Evolutionary conservation across 805 yeast genomes (phyloP).

Genomic region (Middelhovenomyces tepae): DNA sequence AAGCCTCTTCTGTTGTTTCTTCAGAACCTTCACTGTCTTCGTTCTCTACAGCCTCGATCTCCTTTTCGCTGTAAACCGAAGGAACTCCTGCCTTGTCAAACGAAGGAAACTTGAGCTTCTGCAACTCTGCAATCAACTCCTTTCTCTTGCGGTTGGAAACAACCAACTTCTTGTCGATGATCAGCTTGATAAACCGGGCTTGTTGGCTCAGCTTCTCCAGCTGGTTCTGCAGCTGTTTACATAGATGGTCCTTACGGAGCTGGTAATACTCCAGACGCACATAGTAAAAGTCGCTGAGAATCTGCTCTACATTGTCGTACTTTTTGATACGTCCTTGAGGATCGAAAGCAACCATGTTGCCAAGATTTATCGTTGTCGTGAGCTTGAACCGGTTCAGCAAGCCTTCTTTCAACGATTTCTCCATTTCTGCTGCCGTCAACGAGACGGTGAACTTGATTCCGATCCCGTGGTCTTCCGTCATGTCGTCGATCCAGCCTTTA

Average conservation of each 20-base stretch:
- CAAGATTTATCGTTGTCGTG: constrained; percentile 53
- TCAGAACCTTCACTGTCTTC: constrained; percentile 31
- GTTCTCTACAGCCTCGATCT: constrained; percentile 35
- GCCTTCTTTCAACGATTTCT: constrained; percentile 63
- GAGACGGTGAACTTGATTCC: constrained; percentile 73
- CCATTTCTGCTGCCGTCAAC: constrained; percentile 74
- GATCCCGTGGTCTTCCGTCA: constrained; percentile 87
- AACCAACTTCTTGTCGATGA: constrained; percentile 62
- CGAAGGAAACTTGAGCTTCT: constrained; percentile 56
- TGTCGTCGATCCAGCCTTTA: constrained; percentile 75
- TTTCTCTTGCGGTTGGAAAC: constrained; percentile 70
- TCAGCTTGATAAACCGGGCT: constrained; percentile 85
- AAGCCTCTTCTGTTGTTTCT: constrained; percentile 17
- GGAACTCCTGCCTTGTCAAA: constrained; percentile 65
- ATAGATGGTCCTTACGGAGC: constrained; percentile 75
- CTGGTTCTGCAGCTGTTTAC: constrained; percentile 60
- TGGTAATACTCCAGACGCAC: constrained; percentile 87
- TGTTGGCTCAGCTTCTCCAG: constrained; percentile 69
- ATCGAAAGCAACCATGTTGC: constrained; percentile 95
- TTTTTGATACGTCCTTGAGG: constrained; percentile 77
- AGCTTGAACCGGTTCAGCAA: constrained; percentile 78
- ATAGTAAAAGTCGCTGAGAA: constrained; percentile 73
- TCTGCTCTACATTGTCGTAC: constrained; percentile 67
- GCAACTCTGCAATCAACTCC: constrained; percentile 54
- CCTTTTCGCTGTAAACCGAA: neutral